A percentile compares a stretch with the other conserved stretches of the same genome.
Conservation (phyloP, 2,329 filamentous ascomycete genomes). For the Penicillium janthinellum region DNA sequence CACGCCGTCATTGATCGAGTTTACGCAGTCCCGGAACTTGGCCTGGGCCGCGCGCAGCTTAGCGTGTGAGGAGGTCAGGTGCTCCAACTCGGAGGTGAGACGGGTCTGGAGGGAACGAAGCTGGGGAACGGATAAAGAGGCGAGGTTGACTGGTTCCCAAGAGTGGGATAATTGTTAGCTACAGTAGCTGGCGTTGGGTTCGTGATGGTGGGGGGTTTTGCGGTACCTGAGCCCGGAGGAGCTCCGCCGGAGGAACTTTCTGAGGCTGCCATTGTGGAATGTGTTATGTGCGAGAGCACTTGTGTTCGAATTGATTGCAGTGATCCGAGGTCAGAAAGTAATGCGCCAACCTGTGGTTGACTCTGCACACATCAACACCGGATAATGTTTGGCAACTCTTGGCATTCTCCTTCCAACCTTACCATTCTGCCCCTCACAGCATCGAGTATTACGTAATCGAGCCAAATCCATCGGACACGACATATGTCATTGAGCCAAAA, state of each 20-base stretch:
- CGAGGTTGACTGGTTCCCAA: conserved; percentile 61
- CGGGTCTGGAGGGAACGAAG: conserved; percentile 92
- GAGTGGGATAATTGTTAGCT: neutral
- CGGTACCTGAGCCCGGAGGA: conserved; percentile 34
- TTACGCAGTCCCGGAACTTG: conserved; percentile 89
- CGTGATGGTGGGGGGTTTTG: neutral
- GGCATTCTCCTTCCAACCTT: too few species aligned
- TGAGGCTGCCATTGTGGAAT: conserved; percentile 11
- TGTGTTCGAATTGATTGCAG: neutral
- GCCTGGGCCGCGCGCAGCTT: conserved; percentile 87
- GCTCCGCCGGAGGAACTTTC: conserved; percentile 27
- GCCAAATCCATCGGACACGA: too few species aligned
- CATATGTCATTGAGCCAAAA: too few species aligned
- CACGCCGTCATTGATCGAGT: conserved; percentile 68
- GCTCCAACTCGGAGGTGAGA: conserved; percentile 92
- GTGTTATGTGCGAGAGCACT: neutral
- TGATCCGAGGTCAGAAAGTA: neutral
- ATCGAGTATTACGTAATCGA: too few species aligned
- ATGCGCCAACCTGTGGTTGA: neutral
- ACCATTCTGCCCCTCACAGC: too few species aligned
- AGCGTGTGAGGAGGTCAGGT: conserved; percentile 85
- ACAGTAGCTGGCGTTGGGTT: neutral
- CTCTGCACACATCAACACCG: neutral
- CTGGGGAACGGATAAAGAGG: conserved; percentile 78
- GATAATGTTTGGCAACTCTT: too few species aligned